Base-by-base conservation (phyloP, 805 yeast species). In the Yamadazyma philogaea region DNA sequence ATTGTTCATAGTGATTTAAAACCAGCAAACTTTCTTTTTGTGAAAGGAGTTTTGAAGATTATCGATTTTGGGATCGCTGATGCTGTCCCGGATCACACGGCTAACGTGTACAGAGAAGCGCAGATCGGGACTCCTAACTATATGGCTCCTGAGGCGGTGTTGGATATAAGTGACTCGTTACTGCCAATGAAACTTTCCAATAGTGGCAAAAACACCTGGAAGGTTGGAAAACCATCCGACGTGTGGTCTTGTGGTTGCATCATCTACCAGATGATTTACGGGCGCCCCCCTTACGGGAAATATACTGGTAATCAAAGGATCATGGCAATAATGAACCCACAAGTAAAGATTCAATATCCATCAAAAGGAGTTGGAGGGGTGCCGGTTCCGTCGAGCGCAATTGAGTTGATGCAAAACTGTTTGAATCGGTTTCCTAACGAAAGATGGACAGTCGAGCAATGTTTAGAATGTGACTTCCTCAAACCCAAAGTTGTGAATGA, bases 171-270 rank as follows among this genome's bases (percentile, higher is more conserved):
- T 39, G 68, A 64, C 24, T 44, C 58, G 5, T 55, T 57, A 30
- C 60, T 56, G 43, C 65, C 60, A 1, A 32, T 57, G 30, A 34
- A 38, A 30, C 32, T 34, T 18, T 18, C 33, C n/a, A 44, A 47
- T 16, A 43, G 38, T 7, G 48, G 42, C 3, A 56, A 53, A 37
- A 58, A 53, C 44, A 64, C 78, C 28, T 66, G 83, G 91, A 86
- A 79, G 60, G 95, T 90, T 8, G 97, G 98, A 1, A 84, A 82
- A 54, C 96, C 98, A 0, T 85, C 97, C 1, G 99, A 93, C 65
- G 82, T 93, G 12, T 93, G 99, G 99, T 89, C 98, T 16, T 86
- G 96, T 64, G 99, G 99, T 0, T 89, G 98, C 60, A 91, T 93
- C 3, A 70, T 93, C 1, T 91, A 89, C 63, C 98, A 93, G 61